Evolutionary conservation across 768 basidiomycete genomes (phyloP), one percentile per base, ranked within the genome.

Genomic region (Calocybe gangraenosa): DNA sequence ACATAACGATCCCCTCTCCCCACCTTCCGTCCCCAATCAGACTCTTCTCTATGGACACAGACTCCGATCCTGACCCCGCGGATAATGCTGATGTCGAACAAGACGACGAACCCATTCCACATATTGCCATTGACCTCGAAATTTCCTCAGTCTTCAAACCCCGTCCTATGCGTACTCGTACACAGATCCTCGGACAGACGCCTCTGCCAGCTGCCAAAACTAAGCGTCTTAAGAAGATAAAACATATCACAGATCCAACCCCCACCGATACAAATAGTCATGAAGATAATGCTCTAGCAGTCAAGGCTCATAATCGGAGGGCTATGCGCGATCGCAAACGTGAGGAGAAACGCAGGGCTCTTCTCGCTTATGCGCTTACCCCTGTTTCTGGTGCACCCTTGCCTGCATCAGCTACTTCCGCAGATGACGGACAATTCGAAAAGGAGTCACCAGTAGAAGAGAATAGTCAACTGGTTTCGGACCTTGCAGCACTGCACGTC

Each of bases 61-160:
- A 77, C 14, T 49, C 51, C 7, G 75, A 75, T n/a, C 52, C 53
- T 0, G 65, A 66, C 11, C 46, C 62, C 11, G 55, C 65, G 38
- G 60, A 65, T 2, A 58, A 48, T 46, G 48, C 65, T 49, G 60
- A 64, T 49, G 59, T 50, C 46, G 65, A 64, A 39, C 45, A 56
- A 15, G 57, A 61, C 22, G 45, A 40, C 19, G 53, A 50, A 36
- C 38, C 41, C 17, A 48, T 13, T 34, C 58, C 42, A 3, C 64
- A 22, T 41, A n/a, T 73, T 47, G 59, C 70, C 14, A 62, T 82
- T 42, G 78, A 79, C 57, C 73, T 90, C 46, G 82, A 84, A 56
- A 86, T 88, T 38, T 65, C 76, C 2, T 72, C 79, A 2, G 87
- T 89, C 8, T 87, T 78, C 67, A 87, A 88, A 54, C 86, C 86